phyloP scores from a whole-genome alignment of 2,329 filamentous ascomycete genomes.

The Penicillium expansum region DNA sequence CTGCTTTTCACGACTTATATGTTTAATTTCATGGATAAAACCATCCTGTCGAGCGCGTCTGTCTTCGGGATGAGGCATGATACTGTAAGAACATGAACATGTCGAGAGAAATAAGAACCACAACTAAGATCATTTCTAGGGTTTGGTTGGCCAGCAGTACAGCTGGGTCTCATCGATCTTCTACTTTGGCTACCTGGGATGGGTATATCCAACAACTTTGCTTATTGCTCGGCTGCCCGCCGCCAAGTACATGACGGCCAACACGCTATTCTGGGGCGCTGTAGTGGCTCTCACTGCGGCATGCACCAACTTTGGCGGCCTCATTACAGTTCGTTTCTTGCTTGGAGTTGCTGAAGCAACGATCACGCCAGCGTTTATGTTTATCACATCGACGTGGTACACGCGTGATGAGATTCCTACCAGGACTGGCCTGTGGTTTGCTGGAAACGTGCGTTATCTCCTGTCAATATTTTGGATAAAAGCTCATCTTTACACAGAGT shows the following conservation, averaged over 20 bases:
- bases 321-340: slow-evolving; percentile 54
- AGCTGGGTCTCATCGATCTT: slow-evolving; percentile 32
- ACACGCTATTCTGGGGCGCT: slow-evolving; percentile 50
- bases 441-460: slow-evolving; percentile 20
- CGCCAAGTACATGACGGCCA: slow-evolving; percentile 34
- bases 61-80: slow-evolving; percentile 57
- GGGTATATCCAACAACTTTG: slow-evolving; percentile 28
- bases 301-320: slow-evolving; percentile 50
- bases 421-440: slow-evolving; percentile 57
- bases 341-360: slow-evolving; percentile 57
- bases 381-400: slow-evolving; percentile 57
- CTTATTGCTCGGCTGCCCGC: slow-evolving; percentile 26
- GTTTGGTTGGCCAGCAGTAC: slow-evolving; percentile 24
- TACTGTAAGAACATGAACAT: slow-evolving; percentile 20
- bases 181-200: slow-evolving; percentile 32
- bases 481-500: slow-evolving; percentile 13
- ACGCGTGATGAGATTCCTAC: slow-evolving; percentile 56
- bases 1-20: slow-evolving; percentile 53
- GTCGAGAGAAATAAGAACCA: not conserved
- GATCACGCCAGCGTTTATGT: slow-evolving; percentile 56
- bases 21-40: slow-evolving; percentile 63
- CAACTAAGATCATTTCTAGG: slow-evolving; percentile 5
- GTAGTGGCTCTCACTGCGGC: slow-evolving; percentile 49
- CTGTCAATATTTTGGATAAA: not conserved
- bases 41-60: slow-evolving; percentile 54